Percentiles rank a stretch among this genome's conserved stretches.
Evolutionary conservation across 352 stramenopile species (phyloP).

Genomic region (Pythium monospermum): DNA sequence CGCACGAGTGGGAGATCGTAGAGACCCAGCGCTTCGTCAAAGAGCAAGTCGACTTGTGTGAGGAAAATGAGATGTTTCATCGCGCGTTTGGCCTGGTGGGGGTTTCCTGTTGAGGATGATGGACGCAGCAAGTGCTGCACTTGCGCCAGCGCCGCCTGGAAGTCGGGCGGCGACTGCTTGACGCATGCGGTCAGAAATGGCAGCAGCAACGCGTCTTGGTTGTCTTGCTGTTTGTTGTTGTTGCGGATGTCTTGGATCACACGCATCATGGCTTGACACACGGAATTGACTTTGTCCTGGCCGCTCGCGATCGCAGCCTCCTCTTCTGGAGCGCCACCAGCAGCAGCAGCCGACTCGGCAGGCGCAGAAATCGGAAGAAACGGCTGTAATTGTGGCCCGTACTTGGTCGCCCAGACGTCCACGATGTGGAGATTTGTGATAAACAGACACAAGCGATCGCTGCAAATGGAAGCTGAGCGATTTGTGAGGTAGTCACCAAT

Average conservation of each 20-base stretch:
- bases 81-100: constrained; percentile 32
- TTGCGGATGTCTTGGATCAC: constrained; percentile 18
- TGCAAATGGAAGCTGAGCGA: constrained; percentile 32
- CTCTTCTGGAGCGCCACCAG: not conserved
- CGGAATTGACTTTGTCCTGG: constrained; percentile 44
- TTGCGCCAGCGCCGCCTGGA: constrained; percentile 31
- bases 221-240: too few species aligned
- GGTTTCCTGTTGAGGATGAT: not conserved
- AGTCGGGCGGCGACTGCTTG: constrained; percentile 58
- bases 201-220: constrained; percentile 40
- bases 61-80: constrained; percentile 77
- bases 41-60: constrained; percentile 59
- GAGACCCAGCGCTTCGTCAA: constrained; percentile 54
- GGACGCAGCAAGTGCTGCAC: constrained; percentile 31
- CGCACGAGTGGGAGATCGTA: constrained; percentile 68
- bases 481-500: constrained; percentile 28
- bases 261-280: constrained; percentile 39
- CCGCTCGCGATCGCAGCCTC: not conserved
- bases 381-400: constrained; percentile 29
- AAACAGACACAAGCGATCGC: constrained; percentile 68
- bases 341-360: not conserved
- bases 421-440: constrained; percentile 67
- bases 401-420: constrained; percentile 72
- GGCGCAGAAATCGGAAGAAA: constrained; percentile 17
- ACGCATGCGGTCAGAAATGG: constrained; percentile 60